Evolutionary conservation across 352 stramenopile species (phyloP).

Genomic region (Phytophthora litchii): DNA sequence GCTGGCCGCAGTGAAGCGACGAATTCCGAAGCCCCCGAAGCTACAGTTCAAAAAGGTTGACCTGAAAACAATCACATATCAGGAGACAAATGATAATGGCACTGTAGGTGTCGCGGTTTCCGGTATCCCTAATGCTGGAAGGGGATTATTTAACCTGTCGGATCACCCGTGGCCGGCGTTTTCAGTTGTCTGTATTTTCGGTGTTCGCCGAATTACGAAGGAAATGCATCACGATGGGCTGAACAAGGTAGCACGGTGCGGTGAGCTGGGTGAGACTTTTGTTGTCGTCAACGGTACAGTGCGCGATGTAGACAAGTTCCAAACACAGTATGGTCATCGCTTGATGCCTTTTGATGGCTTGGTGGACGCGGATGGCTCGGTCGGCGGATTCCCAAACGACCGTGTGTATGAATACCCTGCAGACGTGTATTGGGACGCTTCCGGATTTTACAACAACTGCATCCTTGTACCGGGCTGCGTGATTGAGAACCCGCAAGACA

Average conservation of each 20-base stretch:
- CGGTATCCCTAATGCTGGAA: constrained; percentile 82
- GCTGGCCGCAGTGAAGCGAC: constrained; percentile 76
- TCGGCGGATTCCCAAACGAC: constrained; percentile 86
- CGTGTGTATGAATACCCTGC: constrained; percentile 88
- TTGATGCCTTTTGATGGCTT: constrained; percentile 82
- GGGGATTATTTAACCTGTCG: constrained; percentile 86
- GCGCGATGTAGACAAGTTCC: constrained; percentile 88
- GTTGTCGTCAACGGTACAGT: constrained; percentile 88
- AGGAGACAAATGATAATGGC: constrained; percentile 87
- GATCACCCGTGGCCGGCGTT: constrained; percentile 83
- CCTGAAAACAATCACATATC: constrained; percentile 82
- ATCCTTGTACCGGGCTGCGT: constrained; percentile 88
- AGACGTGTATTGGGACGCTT: constrained; percentile 88
- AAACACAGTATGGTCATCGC: constrained; percentile 87
- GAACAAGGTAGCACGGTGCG: constrained; percentile 87
- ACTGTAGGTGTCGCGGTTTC: constrained; percentile 85
- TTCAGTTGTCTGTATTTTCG: constrained; percentile 90
- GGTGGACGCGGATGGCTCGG: constrained; percentile 84
- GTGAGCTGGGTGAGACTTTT: constrained; percentile 87
- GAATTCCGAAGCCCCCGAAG: constrained; percentile 85
- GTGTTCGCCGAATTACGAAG: constrained; percentile 84
- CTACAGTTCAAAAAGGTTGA: constrained; percentile 88
- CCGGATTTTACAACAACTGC: constrained; percentile 90
- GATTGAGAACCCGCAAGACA: constrained; percentile 81
- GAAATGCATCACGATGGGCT: constrained; percentile 88